Evolutionary conservation across 2,329 filamentous ascomycete species (phyloP).

Genomic region (Cordyceps tenuipes): DNA sequence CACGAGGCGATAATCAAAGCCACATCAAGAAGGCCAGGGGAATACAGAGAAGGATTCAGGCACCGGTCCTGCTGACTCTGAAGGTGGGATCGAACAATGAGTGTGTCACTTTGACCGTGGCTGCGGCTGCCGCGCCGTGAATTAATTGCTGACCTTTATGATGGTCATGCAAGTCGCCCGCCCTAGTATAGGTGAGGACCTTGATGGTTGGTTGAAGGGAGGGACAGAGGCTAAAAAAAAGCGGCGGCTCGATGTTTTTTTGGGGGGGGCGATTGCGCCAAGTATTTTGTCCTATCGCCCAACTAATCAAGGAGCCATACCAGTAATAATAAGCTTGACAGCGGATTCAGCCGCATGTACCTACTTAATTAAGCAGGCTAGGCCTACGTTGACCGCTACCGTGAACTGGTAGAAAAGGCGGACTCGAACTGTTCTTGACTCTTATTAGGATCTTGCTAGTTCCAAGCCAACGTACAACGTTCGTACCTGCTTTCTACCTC

Average conservation of each 20-base stretch:
- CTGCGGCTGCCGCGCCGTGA: not conserved
- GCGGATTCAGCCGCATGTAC: not conserved
- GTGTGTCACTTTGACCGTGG: not conserved
- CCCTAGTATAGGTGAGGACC: not conserved
- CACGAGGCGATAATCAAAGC: not conserved
- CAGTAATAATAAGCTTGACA: too few relatives aligned
- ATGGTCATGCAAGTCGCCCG: slow-evolving; percentile 1
- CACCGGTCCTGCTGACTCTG: not conserved
- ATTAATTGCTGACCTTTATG: not conserved
- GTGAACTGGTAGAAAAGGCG: too few relatives aligned
- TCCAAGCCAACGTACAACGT: too few relatives aligned
- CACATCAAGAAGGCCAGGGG: not conserved
- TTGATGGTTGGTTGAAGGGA: slow-evolving; percentile 2
- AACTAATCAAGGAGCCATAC: too few relatives aligned
- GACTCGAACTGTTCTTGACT: too few relatives aligned
- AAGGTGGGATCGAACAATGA: not conserved
- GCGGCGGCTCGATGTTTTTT: not conserved
- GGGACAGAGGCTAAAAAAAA: too few relatives aligned
- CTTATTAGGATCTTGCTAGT: too few relatives aligned
- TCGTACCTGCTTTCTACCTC: too few relatives aligned
- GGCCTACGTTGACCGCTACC: too few relatives aligned
- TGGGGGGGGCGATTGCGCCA: not conserved
- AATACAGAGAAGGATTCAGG: not conserved
- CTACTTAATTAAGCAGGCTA: not conserved
- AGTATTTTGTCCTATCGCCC: not conserved